Percentiles rank a stretch among this genome's conserved stretches.
phyloP scores from a whole-genome alignment of 805 yeast species.

The Metschnikowia noctiluminum region DNA sequence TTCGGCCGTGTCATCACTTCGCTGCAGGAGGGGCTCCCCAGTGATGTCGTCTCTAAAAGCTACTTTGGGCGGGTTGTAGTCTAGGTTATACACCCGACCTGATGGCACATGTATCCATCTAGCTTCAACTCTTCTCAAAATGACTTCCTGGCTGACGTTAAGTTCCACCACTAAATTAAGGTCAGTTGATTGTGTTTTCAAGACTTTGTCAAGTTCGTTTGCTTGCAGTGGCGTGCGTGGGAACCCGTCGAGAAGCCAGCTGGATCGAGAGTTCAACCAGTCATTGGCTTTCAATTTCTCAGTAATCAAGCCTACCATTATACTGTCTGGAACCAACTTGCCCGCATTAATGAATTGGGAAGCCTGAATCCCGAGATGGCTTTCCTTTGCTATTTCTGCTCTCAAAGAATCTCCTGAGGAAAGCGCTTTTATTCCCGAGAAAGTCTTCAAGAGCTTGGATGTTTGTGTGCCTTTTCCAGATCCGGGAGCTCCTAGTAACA shows the following conservation, averaged over 20 bases:
- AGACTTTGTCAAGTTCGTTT: slow-evolving; percentile 44
- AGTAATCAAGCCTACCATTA: slow-evolving; percentile 59
- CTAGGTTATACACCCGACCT: slow-evolving; percentile 81
- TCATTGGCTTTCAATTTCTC: slow-evolving; percentile 40
- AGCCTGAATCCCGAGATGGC: slow-evolving; percentile 58
- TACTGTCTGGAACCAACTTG: slow-evolving; percentile 65
- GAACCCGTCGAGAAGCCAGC: slow-evolving; percentile 88
- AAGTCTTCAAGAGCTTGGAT: slow-evolving; percentile 51
- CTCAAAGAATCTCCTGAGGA: slow-evolving; percentile 86
- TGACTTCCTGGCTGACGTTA: slow-evolving; percentile 82
- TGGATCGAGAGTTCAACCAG: slow-evolving; percentile 43
- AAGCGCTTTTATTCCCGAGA: slow-evolving; percentile 54
- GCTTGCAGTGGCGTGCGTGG: slow-evolving; percentile 85
- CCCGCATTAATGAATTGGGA: slow-evolving; percentile 58
- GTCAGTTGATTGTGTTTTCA: slow-evolving; percentile 35
- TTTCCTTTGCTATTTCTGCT: slow-evolving; percentile 52
- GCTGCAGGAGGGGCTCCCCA: slow-evolving; percentile 77
- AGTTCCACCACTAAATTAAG: slow-evolving; percentile 81
- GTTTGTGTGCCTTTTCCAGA: slow-evolving; percentile 94
- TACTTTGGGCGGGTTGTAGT: slow-evolving; percentile 84
- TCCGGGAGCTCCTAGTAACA: slow-evolving; percentile 91
- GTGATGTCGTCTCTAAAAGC: slow-evolving; percentile 84
- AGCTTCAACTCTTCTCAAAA: slow-evolving; percentile 75
- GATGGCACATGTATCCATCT: slow-evolving; percentile 82
- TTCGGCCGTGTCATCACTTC: slow-evolving; percentile 79